Percentiles rank a stretch among this genome's conserved stretches.
These are phyloP conservation scores for Rheum nobile DNA, from an alignment of 148 eudicot genomes.

Conservation along the genomic window DNA sequence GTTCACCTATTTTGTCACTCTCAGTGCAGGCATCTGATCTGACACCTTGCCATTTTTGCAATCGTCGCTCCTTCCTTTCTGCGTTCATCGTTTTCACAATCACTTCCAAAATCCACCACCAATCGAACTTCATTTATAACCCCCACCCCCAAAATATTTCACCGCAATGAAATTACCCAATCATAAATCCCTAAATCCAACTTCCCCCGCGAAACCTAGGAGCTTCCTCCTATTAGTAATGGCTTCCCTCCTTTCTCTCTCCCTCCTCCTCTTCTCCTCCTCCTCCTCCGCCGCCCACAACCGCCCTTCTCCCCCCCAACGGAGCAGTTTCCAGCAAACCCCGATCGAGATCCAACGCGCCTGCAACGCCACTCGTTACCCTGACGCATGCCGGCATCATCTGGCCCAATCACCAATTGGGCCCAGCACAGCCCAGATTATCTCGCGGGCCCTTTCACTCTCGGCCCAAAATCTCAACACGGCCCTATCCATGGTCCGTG, in stretches of 20 bases:
- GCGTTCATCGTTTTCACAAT: too few relatives aligned
- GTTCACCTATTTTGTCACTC: too few relatives aligned
- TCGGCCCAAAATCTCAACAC: conserved; percentile 27
- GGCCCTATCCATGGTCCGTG: conserved; percentile 39
- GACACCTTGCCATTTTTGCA: too few relatives aligned
- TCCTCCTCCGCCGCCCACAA: conserved; percentile 22
- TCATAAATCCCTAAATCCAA: background rate
- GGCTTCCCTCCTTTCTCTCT: conserved; percentile 19
- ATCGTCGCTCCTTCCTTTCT: too few relatives aligned
- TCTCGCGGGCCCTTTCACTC: conserved; percentile 27
- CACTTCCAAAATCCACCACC: background rate
- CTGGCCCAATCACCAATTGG: conserved; percentile 15
- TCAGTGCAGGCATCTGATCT: too few relatives aligned
- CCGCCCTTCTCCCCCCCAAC: conserved; percentile 2
- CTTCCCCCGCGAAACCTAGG: background rate
- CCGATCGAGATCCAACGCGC: conserved; percentile 27
- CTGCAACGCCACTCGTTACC: conserved; percentile 48
- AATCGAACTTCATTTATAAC: background rate
- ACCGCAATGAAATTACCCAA: background rate
- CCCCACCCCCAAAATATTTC: background rate
- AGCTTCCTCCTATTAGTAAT: conserved; percentile 16
- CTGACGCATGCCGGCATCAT: conserved; percentile 34
- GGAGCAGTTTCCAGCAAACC: too few relatives aligned
- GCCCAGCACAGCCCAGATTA: conserved; percentile 25
- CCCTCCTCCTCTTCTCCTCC: conserved; percentile 23